Percentiles rank a stretch among this genome's conserved stretches.
These are phyloP conservation scores for Nemania sp. DNA, from an alignment of 2,329 filamentous ascomycete species.

Conservation along the genomic window DNA sequence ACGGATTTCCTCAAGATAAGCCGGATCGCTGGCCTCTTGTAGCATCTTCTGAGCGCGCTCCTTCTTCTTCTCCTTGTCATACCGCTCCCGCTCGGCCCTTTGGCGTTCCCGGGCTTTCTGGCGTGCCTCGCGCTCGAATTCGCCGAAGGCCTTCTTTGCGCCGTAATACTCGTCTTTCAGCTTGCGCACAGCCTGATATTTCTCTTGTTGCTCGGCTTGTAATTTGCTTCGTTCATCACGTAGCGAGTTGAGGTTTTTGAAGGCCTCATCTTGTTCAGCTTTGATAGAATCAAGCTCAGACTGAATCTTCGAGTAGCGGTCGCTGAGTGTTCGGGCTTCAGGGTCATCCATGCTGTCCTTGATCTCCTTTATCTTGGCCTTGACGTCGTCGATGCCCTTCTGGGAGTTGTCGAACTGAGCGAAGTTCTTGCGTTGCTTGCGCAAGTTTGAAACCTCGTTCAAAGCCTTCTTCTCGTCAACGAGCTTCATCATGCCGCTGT, in stretches of 20 bases:
- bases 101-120: slow-evolving; percentile 76
- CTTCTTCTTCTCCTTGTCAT: slow-evolving; percentile 72
- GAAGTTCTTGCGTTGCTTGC: slow-evolving; percentile 91
- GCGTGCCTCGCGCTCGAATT: slow-evolving; percentile 82
- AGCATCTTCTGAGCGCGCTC: slow-evolving; percentile 76
- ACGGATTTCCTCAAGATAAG: slow-evolving; percentile 91
- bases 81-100: slow-evolving; percentile 77
- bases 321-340: slow-evolving; percentile 83
- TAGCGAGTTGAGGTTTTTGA: slow-evolving; percentile 82
- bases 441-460: slow-evolving; percentile 76
- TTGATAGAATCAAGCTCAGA: slow-evolving; percentile 88
- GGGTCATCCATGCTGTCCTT: slow-evolving; percentile 90
- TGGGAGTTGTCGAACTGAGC: slow-evolving; percentile 80
- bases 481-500: slow-evolving; percentile 87
- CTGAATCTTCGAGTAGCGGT: slow-evolving; percentile 83
- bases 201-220: slow-evolving; percentile 83
- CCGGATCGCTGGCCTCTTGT: slow-evolving; percentile 79
- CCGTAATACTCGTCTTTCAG: slow-evolving; percentile 88
- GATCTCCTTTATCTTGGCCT: slow-evolving; percentile 84
- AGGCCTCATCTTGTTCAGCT: slow-evolving; percentile 86
- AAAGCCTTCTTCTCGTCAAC: slow-evolving; percentile 97
- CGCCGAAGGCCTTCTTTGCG: slow-evolving; percentile 77
- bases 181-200: slow-evolving; percentile 78
- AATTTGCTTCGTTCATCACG: slow-evolving; percentile 85
- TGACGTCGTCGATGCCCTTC: slow-evolving; percentile 86